These are phyloP conservation scores for Rhinocladiella mackenziei DNA, from an alignment of 2,329 filamentous ascomycete genomes.

Conservation along the genomic window DNA sequence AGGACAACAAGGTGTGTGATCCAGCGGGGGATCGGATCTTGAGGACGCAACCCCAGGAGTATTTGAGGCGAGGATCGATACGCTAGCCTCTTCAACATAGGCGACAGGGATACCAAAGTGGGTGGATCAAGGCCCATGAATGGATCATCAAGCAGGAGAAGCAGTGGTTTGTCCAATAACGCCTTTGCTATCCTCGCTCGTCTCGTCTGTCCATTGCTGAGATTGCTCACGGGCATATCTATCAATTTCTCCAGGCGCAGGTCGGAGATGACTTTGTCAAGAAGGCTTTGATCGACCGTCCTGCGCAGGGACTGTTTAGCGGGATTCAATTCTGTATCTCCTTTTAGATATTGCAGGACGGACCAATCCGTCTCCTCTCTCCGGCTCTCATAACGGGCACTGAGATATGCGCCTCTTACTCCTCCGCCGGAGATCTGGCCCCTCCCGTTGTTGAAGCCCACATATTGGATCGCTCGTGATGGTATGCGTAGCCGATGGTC, in stretches of 20 bases:
- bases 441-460: conserved; percentile 79
- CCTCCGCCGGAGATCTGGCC: conserved; percentile 50
- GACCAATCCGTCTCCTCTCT: conserved; percentile 86
- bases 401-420: conserved; percentile 71
- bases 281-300: conserved; percentile 48
- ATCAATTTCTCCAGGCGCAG: conserved; percentile 66
- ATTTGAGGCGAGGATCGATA: conserved; percentile 64
- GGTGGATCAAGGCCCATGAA: conserved; percentile 91
- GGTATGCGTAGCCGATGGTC: conserved; percentile 54
- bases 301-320: conserved; percentile 50
- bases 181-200: conserved; percentile 84
- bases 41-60: conserved; percentile 72
- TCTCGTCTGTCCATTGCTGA: conserved; percentile 91
- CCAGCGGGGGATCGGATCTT: conserved; percentile 86
- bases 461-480: conserved; percentile 72
- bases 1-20: conserved; percentile 78
- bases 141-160: conserved; percentile 84
- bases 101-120: conserved; percentile 67
- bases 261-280: conserved; percentile 64
- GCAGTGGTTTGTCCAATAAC: conserved; percentile 70
- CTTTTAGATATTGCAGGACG: conserved; percentile 72
- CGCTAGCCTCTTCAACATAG: conserved; percentile 65
- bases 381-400: conserved; percentile 83
- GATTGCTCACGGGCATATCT: conserved; percentile 76
- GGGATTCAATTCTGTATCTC: conserved; percentile 79